Conservation (phyloP, 176 grass and related monocot genomes). For the Ensete ventricosum region DNA sequence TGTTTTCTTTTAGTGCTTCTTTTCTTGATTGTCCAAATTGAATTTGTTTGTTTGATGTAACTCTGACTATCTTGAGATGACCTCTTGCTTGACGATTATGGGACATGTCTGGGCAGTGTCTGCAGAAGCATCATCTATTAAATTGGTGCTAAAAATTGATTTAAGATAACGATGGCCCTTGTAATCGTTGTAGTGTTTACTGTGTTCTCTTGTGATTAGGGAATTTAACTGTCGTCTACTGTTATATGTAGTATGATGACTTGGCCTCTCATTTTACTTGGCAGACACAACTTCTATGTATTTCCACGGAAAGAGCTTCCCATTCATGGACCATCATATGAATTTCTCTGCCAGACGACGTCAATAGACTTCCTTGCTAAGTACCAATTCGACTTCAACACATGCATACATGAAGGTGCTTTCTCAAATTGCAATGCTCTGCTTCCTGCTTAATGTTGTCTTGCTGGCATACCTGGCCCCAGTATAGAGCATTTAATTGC, state of each 20-base stretch:
- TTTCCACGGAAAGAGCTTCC: constrained; percentile 58
- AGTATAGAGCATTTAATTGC: not conserved
- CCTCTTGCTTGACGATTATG: not conserved
- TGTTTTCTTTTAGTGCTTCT: not conserved
- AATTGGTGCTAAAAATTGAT: not conserved
- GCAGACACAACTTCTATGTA: constrained; percentile 80
- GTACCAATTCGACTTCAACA: constrained; percentile 88
- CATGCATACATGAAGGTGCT: constrained; percentile 70
- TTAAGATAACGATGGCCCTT: not conserved
- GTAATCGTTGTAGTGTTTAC: not conserved
- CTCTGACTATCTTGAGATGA: no score
- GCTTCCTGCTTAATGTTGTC: not conserved
- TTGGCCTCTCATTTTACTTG: constrained; percentile 6
- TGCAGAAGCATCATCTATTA: not conserved
- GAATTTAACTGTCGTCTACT: not conserved
- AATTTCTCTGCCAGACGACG: constrained; percentile 82
- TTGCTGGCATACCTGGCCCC: not conserved
- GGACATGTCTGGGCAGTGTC: not conserved
- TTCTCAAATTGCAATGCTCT: constrained; percentile 23
- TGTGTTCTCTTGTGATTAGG: not conserved
- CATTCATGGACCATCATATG: constrained; percentile 38
- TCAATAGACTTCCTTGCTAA: constrained; percentile 85
- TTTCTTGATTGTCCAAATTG: not conserved
- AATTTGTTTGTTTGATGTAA: not conserved
- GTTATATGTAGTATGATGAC: not conserved